Base-by-base conservation (phyloP, 202 grass and related monocot species). In the Panicum hallii region DNA sequence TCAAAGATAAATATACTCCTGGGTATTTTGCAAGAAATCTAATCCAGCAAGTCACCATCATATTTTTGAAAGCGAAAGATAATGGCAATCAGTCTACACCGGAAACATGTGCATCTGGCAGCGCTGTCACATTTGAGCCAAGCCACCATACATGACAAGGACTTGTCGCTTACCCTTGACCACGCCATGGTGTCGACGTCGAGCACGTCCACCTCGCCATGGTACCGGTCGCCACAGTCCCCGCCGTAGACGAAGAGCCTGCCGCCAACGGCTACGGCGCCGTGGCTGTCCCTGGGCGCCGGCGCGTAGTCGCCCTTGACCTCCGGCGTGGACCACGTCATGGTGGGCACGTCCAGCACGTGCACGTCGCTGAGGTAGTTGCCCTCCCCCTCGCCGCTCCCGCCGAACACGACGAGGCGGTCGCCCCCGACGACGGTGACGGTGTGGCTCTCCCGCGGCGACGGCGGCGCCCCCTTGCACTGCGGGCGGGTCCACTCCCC, bases 311-410 rank as follows among this genome's bases (percentile, higher is more conserved):
- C 88, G 20, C 90, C 88, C 65, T 80, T 87, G 17, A 94, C 71
- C 75, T 92, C 91, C 2, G 97, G 97, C 41, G 88, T 88, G 36
- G 86, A 88, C 97, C 97, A 99, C 53, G 89, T 87, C 93, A 99
- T 91, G 66, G 67, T 91, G 74, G 87, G 77, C 23, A 96, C 82
- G 52, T 99, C 90, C 26, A 99, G 83, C 56, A 96, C 42, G 84
- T 96, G 90, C 50, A 99, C 90, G 82, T 99, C 97, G 84, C 90
- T 91, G 62, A 99, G 88, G 90, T 96, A 96, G 90, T 99, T 99
- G 13, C 91, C 90, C 57, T 99, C 97, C 26, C 93, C 97, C 42
- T 99, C 93, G 15, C 97, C 97, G 9, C 97, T 99, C 1, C 97
- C 97, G 16, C 97, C 97, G 65, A 99, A 99, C 26, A 99, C 90